Evolutionary conservation across 192 early-diverging fungal species (phyloP).

Genomic region (Podochytrium sp.): DNA sequence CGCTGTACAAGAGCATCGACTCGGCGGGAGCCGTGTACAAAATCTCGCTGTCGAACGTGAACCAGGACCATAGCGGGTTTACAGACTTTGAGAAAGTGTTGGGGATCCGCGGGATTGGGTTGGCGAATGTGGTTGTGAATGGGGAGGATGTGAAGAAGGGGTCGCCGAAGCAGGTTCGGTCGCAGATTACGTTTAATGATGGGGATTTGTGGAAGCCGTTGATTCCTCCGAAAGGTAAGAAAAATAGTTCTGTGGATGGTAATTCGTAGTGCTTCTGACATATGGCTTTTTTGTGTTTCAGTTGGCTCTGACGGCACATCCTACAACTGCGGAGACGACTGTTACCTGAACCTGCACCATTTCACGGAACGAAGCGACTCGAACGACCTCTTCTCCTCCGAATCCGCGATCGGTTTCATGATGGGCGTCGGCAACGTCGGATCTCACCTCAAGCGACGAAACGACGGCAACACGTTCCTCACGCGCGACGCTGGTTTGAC

Average conservation of each 20-base stretch:
- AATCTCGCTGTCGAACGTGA: slow-evolving; percentile 73
- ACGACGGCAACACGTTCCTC: slow-evolving; percentile 72
- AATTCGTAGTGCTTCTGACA: slow-evolving; percentile 20
- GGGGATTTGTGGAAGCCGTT: slow-evolving; percentile 51
- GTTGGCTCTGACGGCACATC: slow-evolving; percentile 39
- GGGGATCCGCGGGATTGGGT: slow-evolving; percentile 80
- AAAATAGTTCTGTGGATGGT: too few species aligned
- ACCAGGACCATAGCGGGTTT: slow-evolving; percentile 69
- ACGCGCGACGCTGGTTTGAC: slow-evolving; percentile 84
- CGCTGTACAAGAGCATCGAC: slow-evolving; percentile 80
- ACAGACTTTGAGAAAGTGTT: slow-evolving; percentile 94
- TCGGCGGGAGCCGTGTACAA: slow-evolving; percentile 78
- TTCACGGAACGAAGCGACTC: slow-evolving; percentile 73
- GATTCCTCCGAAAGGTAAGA: slow-evolving; percentile 19
- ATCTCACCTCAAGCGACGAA: slow-evolving; percentile 57
- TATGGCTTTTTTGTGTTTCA: background rate
- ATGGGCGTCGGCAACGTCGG: slow-evolving; percentile 94
- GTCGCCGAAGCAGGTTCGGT: slow-evolving; percentile 70
- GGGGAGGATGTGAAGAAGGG: slow-evolving; percentile 59
- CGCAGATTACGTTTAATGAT: slow-evolving; percentile 87
- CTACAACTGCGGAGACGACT: slow-evolving; percentile 45
- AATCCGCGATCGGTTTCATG: slow-evolving; percentile 77
- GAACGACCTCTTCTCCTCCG: slow-evolving; percentile 69
- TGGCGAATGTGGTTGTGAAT: slow-evolving; percentile 87
- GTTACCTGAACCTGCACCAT: slow-evolving; percentile 83